phyloP scores from a whole-genome alignment of 768 basidiomycete species.

The Leucocoprinus birnbaumii region DNA sequence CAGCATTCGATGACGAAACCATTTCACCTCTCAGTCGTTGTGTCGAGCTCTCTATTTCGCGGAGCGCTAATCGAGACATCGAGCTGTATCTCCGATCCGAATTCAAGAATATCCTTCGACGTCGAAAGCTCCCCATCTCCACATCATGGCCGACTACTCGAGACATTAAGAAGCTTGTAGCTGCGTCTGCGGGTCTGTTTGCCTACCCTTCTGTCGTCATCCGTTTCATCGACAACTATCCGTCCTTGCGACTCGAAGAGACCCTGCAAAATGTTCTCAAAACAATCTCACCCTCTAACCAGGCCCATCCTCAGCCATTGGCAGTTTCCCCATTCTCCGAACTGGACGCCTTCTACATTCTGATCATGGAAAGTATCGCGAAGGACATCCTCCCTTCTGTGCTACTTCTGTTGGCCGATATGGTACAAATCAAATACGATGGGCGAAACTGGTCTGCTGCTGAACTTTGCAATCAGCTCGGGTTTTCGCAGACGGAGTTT shows the following conservation, averaged over 20 bases:
- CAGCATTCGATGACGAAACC: background rate
- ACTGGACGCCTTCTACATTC: background rate
- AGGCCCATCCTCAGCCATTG: too few relatives aligned
- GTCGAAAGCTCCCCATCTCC: background rate
- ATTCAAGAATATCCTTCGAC: background rate
- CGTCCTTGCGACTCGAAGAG: background rate
- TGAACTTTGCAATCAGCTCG: background rate
- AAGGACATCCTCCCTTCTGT: background rate
- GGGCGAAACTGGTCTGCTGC: background rate
- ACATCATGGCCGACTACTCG: background rate
- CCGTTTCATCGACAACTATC: background rate
- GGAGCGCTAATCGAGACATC: background rate
- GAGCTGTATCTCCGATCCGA: background rate
- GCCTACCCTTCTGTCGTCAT: background rate
- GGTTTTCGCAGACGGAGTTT: background rate
- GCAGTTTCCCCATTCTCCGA: background rate
- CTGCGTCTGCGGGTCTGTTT: background rate
- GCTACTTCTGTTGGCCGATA: background rate
- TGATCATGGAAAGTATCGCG: slow-evolving; percentile 3
- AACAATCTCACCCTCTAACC: background rate
- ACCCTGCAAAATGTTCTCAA: background rate
- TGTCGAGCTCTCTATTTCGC: background rate
- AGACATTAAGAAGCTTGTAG: background rate
- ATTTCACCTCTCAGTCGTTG: background rate
- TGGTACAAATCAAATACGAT: background rate